A percentile compares a stretch with the other conserved stretches of the same genome.
phyloP scores from a whole-genome alignment of 306 rosid genomes.

The Corylus avellana region DNA sequence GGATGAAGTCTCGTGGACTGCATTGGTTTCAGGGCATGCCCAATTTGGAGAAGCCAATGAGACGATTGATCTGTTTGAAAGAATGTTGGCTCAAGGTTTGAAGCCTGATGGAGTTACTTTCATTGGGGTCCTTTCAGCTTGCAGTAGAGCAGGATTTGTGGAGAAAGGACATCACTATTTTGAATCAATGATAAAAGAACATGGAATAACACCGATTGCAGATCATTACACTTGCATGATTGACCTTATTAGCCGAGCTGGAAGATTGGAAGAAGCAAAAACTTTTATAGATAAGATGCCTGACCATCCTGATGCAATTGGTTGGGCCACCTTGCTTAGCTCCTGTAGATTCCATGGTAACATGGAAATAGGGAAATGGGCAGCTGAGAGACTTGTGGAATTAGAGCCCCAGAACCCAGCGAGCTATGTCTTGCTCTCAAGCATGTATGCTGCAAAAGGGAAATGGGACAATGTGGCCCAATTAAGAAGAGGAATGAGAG shows the following conservation, averaged over 20 bases:
- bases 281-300: conserved; percentile 75
- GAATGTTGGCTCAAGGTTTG: conserved; percentile 61
- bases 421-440: conserved; percentile 78
- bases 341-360: conserved; percentile 70
- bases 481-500: conserved; percentile 83
- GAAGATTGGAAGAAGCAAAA: conserved; percentile 79
- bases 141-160: conserved; percentile 88
- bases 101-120: conserved; percentile 85
- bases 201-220: conserved; percentile 58
- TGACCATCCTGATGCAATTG: conserved; percentile 72
- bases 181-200: conserved; percentile 65
- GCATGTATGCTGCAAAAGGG: conserved; percentile 81
- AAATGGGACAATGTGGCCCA: conserved; percentile 80
- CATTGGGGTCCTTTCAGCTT: conserved; percentile 92
- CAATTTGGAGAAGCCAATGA: conserved; percentile 78
- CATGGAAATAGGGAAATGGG: conserved; percentile 85
- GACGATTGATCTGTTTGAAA: conserved; percentile 68
- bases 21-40: conserved; percentile 84
- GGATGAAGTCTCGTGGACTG: conserved; percentile 95
- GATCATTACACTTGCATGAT: conserved; percentile 93
- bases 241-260: conserved; percentile 87
- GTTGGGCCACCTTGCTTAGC: conserved; percentile 88
- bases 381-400: conserved; percentile 75
- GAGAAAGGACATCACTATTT: conserved; percentile 73
- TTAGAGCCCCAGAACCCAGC: conserved; percentile 88